Conservation (phyloP, 345 rosid genomes). For the Linum tenue region DNA sequence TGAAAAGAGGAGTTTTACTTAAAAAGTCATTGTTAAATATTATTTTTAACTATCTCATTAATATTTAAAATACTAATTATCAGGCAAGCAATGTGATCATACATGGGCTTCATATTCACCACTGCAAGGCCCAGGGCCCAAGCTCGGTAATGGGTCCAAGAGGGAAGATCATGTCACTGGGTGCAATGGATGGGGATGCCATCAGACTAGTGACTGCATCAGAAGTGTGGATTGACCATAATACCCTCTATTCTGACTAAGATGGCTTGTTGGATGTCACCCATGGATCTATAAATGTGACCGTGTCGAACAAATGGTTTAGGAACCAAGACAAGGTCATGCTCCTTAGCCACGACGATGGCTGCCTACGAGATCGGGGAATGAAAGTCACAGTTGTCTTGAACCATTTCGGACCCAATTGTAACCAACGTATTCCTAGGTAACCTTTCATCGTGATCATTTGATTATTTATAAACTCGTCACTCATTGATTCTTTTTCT, state of each 20-base stretch:
- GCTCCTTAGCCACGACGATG: slow-evolving; percentile 78
- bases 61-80: no score
- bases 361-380: slow-evolving; percentile 38
- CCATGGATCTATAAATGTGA: slow-evolving; percentile 44
- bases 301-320: slow-evolving; percentile 70
- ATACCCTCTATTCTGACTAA: slow-evolving; percentile 46
- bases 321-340: slow-evolving; percentile 76
- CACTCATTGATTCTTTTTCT: background rate
- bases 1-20: background rate
- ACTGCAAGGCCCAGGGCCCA: slow-evolving; percentile 44
- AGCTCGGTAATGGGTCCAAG: slow-evolving; percentile 53
- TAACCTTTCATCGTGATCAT: background rate
- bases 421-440: slow-evolving; percentile 87
- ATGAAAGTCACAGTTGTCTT: slow-evolving; percentile 61
- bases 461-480: background rate
- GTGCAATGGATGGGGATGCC: slow-evolving; percentile 58
- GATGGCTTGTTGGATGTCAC: slow-evolving; percentile 66
- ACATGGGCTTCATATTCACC: slow-evolving; percentile 64
- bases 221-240: slow-evolving; percentile 73
- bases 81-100: slow-evolving; percentile 56
- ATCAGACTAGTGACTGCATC: slow-evolving; percentile 53
- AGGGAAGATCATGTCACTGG: slow-evolving; percentile 29
- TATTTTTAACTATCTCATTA: no score
- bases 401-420: slow-evolving; percentile 78
- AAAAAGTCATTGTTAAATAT: no score